A percentile compares a stretch with the other conserved stretches of the same genome.
These are phyloP conservation scores for Plasmodium billcollinsi DNA, from an alignment of 169 alveolate genomes.

Conservation along the genomic window DNA sequence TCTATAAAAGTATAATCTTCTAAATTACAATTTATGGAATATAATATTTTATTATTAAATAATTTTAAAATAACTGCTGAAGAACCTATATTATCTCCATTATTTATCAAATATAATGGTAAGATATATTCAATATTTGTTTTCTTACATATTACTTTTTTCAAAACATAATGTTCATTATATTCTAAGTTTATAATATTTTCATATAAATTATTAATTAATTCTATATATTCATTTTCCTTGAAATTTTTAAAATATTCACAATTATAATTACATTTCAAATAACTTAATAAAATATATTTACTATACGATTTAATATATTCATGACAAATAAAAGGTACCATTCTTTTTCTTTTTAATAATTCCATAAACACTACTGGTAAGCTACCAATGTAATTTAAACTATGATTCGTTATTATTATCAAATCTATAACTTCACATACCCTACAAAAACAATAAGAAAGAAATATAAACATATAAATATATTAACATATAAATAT, in stretches of 20 bases:
- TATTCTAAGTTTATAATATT: conserved; percentile 29
- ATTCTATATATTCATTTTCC: conserved; percentile 46
- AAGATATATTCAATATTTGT: conserved; percentile 19
- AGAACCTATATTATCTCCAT: conserved; percentile 74
- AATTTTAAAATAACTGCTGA: conserved; percentile 56
- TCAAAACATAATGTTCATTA: conserved; percentile 54
- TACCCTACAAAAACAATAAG: conserved; percentile 13
- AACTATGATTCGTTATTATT: conserved; percentile 43
- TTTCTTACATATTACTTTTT: conserved; percentile 34
- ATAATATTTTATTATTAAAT: conserved; percentile 46
- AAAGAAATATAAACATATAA: neutral
- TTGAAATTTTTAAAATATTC: conserved; percentile 24
- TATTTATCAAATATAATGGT: conserved; percentile 58
- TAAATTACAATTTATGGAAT: conserved; percentile 49
- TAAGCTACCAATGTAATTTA: conserved; percentile 48
- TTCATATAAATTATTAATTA: conserved; percentile 42
- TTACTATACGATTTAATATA: conserved; percentile 50
- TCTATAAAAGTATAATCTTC: conserved; percentile 70
- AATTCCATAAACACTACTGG: conserved; percentile 45
- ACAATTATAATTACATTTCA: conserved; percentile 41
- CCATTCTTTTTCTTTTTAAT: conserved; percentile 18
- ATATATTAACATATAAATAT: neutral
- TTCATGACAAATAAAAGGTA: conserved; percentile 64
- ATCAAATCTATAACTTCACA: conserved; percentile 52
- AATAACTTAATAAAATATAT: conserved; percentile 54